Base-by-base conservation (phyloP, 1,284 basidiomycete species). In the Apiotrichum sp. region DNA sequence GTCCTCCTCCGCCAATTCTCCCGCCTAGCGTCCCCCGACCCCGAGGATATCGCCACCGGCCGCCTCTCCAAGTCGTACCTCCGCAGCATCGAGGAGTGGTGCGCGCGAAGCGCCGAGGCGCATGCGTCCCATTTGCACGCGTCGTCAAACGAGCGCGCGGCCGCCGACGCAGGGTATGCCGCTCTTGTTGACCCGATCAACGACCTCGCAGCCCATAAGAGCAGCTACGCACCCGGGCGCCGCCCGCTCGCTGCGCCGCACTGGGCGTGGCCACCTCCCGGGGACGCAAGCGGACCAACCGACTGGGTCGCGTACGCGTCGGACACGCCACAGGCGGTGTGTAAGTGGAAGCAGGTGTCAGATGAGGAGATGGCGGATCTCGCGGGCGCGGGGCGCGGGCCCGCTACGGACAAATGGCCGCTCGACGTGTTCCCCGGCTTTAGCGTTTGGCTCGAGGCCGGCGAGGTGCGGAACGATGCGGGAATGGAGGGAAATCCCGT, bases 361-460 rank as follows among this genome's bases (percentile, higher is more conserved):
- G 52, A 53, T 16, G 29, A 16, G 29, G 45, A 53, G 44, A 40
- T 53, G 45, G 11, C 6, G 11, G 13, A 6, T 36, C 31, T 46
- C 36, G 14, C 47, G 35, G 2, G 2, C 3, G 47, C 47, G 16
- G 34, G 35, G 3, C 22, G 36, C 16, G 47, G 47, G 10, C 36
- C 16, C 4, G 47, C 31, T 13, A 38, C 36, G 36, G 13, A 8
- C 4, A 11, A 16, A 7, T 51, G 55, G 45, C 14, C 43, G 9
- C 32, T 56, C 22, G 55, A 56, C 34, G 33, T 52, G 32, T n/a
- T 36, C 10, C 50, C 50, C 6, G 55, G 55, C 29, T 52, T 56
- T 22, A 36, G 47, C 29, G 36, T 56, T 34, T 11, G 16, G n/a
- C 42, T 40, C 41, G 46, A 33, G 11, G 42, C 16, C n/a, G 41